phyloP scores from a whole-genome alignment of 768 basidiomycete genomes.

The Tricholoma terreum region DNA sequence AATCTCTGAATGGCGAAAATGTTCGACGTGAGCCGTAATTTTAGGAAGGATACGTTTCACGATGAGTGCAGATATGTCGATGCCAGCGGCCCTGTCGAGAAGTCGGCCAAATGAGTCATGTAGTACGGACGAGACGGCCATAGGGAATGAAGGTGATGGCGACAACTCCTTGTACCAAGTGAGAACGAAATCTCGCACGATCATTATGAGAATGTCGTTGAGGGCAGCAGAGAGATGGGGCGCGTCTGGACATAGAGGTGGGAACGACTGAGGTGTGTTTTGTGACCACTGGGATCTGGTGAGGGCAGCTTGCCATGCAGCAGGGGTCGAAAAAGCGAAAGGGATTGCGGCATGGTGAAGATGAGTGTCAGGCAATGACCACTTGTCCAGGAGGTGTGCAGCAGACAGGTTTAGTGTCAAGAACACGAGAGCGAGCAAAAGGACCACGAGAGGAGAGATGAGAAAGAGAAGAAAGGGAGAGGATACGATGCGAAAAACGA shows the following conservation, averaged over 20 bases:
- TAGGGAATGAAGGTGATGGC: constrained; percentile 83
- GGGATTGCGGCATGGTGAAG: constrained; percentile 65
- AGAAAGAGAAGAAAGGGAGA: constrained; percentile 66
- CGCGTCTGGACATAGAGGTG: constrained; percentile 62
- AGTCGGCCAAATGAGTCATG: constrained; percentile 63
- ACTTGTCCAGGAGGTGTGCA: constrained; percentile 57
- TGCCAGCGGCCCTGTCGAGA: constrained; percentile 46
- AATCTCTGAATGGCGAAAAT: constrained; percentile 86
- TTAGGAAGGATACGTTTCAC: constrained; percentile 88
- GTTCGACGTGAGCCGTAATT: constrained; percentile 84
- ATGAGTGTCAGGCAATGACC: constrained; percentile 27
- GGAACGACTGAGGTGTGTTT: constrained; percentile 60
- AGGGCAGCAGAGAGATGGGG: constrained; percentile 66
- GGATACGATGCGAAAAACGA: constrained; percentile 52
- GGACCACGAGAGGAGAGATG: constrained; percentile 56
- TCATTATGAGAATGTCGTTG: constrained; percentile 76
- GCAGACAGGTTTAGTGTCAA: constrained; percentile 53
- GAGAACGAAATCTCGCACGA: constrained; percentile 83
- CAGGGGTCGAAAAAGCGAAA: constrained; percentile 84
- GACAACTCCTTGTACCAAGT: constrained; percentile 90
- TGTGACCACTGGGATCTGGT: constrained; percentile 91
- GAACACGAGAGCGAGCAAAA: constrained; percentile 47
- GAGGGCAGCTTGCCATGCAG: constrained; percentile 90
- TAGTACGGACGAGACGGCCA: constrained; percentile 73
- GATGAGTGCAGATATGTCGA: constrained; percentile 74